Evolutionary conservation across 2,329 filamentous ascomycete genomes (phyloP), one percentile per base, ranked within the genome.

Genomic region (Fusarium sp.): DNA sequence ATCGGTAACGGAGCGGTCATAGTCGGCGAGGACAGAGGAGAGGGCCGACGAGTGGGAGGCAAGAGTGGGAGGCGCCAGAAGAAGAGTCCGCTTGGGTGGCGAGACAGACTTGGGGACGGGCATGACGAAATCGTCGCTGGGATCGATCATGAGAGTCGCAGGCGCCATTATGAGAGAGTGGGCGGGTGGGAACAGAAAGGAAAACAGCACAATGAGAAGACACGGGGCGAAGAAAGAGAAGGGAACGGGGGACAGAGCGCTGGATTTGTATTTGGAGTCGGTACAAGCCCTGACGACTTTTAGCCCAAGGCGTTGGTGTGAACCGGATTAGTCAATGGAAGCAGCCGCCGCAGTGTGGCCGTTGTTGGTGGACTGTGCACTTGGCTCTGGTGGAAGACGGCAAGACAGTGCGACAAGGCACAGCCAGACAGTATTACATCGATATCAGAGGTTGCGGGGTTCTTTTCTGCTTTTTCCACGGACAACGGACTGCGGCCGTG

Each of bases 21-120:
- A 90, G 61, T 89, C 85, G 63, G 90, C 86, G 76, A 97, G 89
- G 67, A 96, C 86, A 72, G 85, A 84, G 70, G 90, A 88, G 71
- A 98, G 87, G 75, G 90, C 90, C 72, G 94, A 91, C 73, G 95
- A 93, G 81, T 97, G 92, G 59, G 94, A 90, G 72, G 96, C 92
- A 75, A 98, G 89, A 27, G 94, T 97, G 12, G 96, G 95, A 56
- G 96, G 95, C 34, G 95, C 94, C 66, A 98, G 91, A 41, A 97
- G 90, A 68, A 97, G 91, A 34, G 91, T 95, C 80, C 91, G 89
- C 70, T 78, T 76, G 57, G 77, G 72, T 71, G 74, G 71, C 58
- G 74, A 65, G 34, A 66, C 58, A 65, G 68, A 70, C 61, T 70
- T 70, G 48, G 71, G 48, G 39, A 53, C 50, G 27, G 73, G 74